These are phyloP conservation scores for Hyaloscypha variabilis DNA, from an alignment of 495 filamentous ascomycete genomes.

Conservation along the genomic window DNA sequence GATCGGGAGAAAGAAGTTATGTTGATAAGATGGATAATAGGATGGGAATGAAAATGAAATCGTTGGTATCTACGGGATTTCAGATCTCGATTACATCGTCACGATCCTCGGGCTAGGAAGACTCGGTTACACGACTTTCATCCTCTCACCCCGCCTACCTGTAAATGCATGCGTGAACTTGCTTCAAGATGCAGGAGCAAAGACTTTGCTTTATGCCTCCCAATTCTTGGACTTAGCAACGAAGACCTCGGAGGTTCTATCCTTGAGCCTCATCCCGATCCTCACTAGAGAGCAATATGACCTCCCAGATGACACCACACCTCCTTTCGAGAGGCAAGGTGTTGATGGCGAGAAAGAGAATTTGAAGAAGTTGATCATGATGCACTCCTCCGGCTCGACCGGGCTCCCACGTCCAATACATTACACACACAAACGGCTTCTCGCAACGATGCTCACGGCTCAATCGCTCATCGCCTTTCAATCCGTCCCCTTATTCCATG, in stretches of 20 bases:
- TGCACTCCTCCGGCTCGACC: conserved; percentile 25
- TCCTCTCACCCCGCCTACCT: conserved; percentile 60
- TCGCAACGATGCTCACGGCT: conserved; percentile 39
- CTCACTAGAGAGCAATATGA: conserved; percentile 8
- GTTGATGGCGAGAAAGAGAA: conserved; percentile 41
- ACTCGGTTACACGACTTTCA: conserved; percentile 59
- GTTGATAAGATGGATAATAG: neutral
- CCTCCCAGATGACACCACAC: conserved; percentile 35
- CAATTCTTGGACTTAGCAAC: neutral
- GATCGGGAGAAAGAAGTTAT: too few relatives aligned
- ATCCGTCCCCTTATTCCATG: conserved; percentile 37
- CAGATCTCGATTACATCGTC: conserved; percentile 58
- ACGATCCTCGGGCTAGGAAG: conserved; percentile 60
- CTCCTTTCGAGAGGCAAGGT: conserved; percentile 39
- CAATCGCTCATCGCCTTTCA: conserved; percentile 49
- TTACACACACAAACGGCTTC: conserved; percentile 25
- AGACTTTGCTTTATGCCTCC: conserved; percentile 33
- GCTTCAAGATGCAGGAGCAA: conserved; percentile 45
- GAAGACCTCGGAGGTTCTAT: too few relatives aligned
- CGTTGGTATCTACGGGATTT: conserved; percentile 55
- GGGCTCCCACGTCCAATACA: conserved; percentile 26
- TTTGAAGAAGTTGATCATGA: conserved; percentile 37
- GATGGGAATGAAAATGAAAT: conserved; percentile 4
- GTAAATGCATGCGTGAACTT: conserved; percentile 53
- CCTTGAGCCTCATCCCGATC: conserved; percentile 8